Percentiles rank a stretch among this genome's conserved stretches.
phyloP scores from a whole-genome alignment of 2,329 filamentous ascomycete species.

The Corinectria fuckeliana region DNA sequence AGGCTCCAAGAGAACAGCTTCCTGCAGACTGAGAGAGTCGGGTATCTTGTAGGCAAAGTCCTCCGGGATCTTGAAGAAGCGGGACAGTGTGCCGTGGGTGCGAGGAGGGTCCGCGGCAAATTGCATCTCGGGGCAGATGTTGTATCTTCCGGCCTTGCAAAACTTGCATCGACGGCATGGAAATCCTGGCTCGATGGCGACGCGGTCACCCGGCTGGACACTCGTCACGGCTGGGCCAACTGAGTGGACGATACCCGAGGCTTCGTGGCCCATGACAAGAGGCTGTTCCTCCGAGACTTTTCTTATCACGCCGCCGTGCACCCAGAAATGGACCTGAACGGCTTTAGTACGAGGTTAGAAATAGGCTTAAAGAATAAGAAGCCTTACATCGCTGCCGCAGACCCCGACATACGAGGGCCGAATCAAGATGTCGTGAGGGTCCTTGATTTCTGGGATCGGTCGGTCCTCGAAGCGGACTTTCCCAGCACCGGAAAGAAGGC shows the following conservation, averaged over 20 bases:
- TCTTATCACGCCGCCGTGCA: conserved; percentile 78
- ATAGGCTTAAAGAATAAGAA: background rate
- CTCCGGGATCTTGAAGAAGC: conserved; percentile 81
- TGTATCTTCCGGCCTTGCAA: conserved; percentile 86
- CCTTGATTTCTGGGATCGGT: conserved; percentile 32
- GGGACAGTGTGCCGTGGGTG: conserved; percentile 41
- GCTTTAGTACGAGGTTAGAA: accelerated
- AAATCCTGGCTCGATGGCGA: conserved; percentile 90
- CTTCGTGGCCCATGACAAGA: conserved; percentile 72
- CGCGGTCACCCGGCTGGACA: conserved; percentile 76
- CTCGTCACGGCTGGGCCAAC: conserved; percentile 68
- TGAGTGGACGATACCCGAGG: conserved; percentile 78
- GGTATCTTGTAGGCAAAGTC: conserved; percentile 95
- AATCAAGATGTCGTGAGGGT: conserved; percentile 34
- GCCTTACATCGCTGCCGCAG: conserved; percentile 37
- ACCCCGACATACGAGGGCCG: conserved; percentile 35
- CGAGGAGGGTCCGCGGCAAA: conserved; percentile 95
- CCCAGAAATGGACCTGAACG: conserved; percentile 79
- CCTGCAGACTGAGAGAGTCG: conserved; percentile 74
- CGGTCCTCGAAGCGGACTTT: conserved; percentile 27
- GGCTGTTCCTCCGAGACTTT: conserved; percentile 81
- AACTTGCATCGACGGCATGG: conserved; percentile 79
- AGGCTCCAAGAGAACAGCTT: conserved; percentile 89
- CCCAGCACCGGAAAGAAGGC: conserved; percentile 31
- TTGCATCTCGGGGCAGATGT: conserved; percentile 83